Base-by-base conservation (phyloP, 2,329 filamentous ascomycete species). In the Penicillium hesseltinei region DNA sequence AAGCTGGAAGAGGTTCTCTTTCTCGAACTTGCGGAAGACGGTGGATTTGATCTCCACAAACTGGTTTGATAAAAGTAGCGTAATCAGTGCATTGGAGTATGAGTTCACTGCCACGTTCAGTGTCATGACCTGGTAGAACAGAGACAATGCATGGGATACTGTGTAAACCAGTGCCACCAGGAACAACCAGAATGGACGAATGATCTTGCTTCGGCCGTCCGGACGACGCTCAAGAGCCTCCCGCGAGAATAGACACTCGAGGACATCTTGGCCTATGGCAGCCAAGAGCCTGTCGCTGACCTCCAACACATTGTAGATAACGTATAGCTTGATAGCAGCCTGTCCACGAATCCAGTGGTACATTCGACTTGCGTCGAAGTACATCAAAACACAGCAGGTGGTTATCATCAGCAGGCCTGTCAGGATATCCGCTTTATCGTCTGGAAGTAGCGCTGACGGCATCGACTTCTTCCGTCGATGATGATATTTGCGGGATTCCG, bases 11-110 rank as follows among this genome's bases (percentile, higher is more conserved):
- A 96, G 80, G 64, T 96, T 97, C 71, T 99, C 94, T 73, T 97
- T 97, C 68, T 99, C 94, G 62, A 97, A 96, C 59, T 93, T 94
- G 78, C 99, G 97, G 81, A 99, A 99, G 0, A 99, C 95, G 0
- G 92, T 95, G 59, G 91, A 91, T 71, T 99, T 99, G 80, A 99
- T 96, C 77, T 99, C 94, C 43, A 99, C 94, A 68, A 99, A 99
- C 71, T 99, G 95, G 70, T 97, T 99, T 7, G 92, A 97, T 71
- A 99, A 85, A 2, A 99, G 81, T 0, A 99, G 83, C 0, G 94
- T 97, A 35, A 99, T 81, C 5, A 99, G 80, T 0, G 94, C 93
- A 70, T 99, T 99, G 0, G 92, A 97, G 75, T 99, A 99, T 0
- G 93, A 97, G 75, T 99, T 99, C 66, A 99, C 93, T 0, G 94